Base-by-base conservation (phyloP, 2,329 filamentous ascomycete genomes). In the Alternaria panax region DNA sequence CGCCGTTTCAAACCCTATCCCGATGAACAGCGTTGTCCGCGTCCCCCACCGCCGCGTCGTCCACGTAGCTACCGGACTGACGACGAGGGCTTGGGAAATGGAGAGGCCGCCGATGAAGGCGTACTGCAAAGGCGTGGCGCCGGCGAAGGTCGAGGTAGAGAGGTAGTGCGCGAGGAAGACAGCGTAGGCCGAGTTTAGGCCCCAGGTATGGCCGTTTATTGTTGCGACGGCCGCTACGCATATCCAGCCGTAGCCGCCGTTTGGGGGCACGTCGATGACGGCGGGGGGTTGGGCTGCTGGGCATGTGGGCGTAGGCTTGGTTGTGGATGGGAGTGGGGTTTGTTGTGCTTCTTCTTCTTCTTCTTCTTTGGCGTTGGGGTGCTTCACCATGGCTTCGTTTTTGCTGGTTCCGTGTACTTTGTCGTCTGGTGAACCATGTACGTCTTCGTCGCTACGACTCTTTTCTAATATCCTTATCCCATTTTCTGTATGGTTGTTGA, bases 61-160 rank as follows among this genome's bases (percentile, higher is more conserved):
- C 7, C 84, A 75, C 0, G 90, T 92, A 5, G 87, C 88, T 1
- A 92, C 32, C 0, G 91, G 91, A 0, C 90, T 90, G 27, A 91
- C 79, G 7, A 92, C 74, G 59, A 93, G 82, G 2, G 89, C 89
- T 78, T 79, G 83, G 1, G 87, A 87, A 42, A 91, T 86, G 28
- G 87, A 89, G 0, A 92, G 80, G 0, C 88, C 88, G 27, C 91
- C 91, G n/a, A 94, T 84, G 72, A 94, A 93, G 40, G 91, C 91
- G 75, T 89, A 93, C 6, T 88, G 84, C 2, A 93, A 83, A 2
- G 85, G 79, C 0, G 86, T 87, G 2, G 90, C 85, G 14, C 85
- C 86, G 0, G 87, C 84, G 63, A 90, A 92, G 22, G 83, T 82
- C 52, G 87, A 80, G 48, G 84, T 85, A 18, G 83, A 80, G 56